These are phyloP conservation scores for Aspergillus oerlinghausenensis DNA, from an alignment of 2,329 filamentous ascomycete genomes.

Conservation along the genomic window DNA sequence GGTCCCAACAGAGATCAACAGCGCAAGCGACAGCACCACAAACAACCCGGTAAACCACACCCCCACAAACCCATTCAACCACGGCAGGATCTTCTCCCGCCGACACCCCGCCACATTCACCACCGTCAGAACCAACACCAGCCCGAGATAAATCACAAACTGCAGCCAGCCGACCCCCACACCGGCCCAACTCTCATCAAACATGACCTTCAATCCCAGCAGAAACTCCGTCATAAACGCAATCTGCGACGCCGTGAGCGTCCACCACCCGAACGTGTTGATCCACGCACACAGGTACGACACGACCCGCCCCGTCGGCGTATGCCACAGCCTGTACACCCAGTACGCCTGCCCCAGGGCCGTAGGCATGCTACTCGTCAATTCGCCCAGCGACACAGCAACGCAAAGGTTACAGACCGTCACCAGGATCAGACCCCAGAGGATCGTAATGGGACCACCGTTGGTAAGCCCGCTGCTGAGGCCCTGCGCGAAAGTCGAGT, in stretches of 20 bases:
- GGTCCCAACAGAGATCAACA: conserved; percentile 51
- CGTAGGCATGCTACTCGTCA: conserved; percentile 57
- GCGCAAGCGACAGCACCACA: conserved; percentile 47
- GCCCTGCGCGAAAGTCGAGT: conserved; percentile 54
- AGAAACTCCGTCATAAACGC: conserved; percentile 58
- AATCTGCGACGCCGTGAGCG: conserved; percentile 51
- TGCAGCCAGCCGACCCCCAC: conserved; percentile 48
- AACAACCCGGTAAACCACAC: conserved; percentile 51
- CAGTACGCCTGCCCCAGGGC: conserved; percentile 59
- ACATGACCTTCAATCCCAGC: conserved; percentile 54
- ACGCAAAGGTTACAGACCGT: conserved; percentile 51
- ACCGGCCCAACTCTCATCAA: conserved; percentile 46
- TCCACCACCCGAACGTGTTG: conserved; percentile 58
- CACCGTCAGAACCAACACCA: conserved; percentile 45
- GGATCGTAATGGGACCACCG: conserved; percentile 51
- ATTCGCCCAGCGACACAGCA: conserved; percentile 52
- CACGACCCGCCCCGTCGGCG: conserved; percentile 43
- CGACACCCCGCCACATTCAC: conserved; percentile 52
- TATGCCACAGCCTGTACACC: conserved; percentile 44
- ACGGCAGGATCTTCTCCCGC: conserved; percentile 44
- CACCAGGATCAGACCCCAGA: conserved; percentile 54
- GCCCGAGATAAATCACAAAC: conserved; percentile 53
- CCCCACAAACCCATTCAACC: conserved; percentile 55
- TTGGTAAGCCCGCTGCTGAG: conserved; percentile 50
- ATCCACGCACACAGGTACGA: conserved; percentile 59